These are phyloP conservation scores for Chlamydomonas sphaeroides DNA, from an alignment of 139 green algal species.

Conservation along the genomic window DNA sequence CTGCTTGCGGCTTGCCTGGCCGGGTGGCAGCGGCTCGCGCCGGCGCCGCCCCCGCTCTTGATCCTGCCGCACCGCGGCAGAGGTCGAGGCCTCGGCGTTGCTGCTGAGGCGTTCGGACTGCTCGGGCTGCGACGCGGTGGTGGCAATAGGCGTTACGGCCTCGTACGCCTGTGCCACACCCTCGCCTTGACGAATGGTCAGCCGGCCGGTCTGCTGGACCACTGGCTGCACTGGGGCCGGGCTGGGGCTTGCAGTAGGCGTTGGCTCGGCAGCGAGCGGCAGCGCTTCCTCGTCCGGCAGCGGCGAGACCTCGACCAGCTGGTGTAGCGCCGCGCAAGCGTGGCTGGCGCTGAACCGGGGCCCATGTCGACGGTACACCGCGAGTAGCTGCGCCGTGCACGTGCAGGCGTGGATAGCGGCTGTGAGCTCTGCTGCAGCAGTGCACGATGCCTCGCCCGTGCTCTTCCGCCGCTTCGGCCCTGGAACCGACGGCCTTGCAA, in stretches of 20 bases:
- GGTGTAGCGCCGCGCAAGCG: conserved; percentile 2
- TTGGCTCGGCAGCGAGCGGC: too few species aligned
- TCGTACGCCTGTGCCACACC: not conserved
- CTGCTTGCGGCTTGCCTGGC: not conserved
- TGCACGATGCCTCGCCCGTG: not conserved
- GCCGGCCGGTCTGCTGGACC: not conserved
- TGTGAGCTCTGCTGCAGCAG: not conserved
- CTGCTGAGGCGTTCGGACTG: not conserved
- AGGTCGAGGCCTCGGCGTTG: conserved; percentile 20
- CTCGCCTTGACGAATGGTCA: conserved; percentile 1
- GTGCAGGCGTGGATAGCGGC: not conserved
- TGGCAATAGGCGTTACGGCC: not conserved
- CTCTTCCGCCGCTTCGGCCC: too few species aligned
- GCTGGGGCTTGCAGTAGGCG: too few species aligned
- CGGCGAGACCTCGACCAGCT: conserved; percentile 6
- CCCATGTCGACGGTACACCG: not conserved
- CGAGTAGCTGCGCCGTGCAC: not conserved
- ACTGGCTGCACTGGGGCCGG: too few species aligned
- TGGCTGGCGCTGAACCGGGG: not conserved
- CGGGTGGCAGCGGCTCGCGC: too few species aligned
- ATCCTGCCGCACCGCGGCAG: not conserved
- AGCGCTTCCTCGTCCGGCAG: not conserved
- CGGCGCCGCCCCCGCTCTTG: too few species aligned
- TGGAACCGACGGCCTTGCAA: too few species aligned
- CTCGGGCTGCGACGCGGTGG: not conserved